These are phyloP conservation scores for Voacanga thouarsii DNA, from an alignment of 257 asterid genomes.

Conservation along the genomic window DNA sequence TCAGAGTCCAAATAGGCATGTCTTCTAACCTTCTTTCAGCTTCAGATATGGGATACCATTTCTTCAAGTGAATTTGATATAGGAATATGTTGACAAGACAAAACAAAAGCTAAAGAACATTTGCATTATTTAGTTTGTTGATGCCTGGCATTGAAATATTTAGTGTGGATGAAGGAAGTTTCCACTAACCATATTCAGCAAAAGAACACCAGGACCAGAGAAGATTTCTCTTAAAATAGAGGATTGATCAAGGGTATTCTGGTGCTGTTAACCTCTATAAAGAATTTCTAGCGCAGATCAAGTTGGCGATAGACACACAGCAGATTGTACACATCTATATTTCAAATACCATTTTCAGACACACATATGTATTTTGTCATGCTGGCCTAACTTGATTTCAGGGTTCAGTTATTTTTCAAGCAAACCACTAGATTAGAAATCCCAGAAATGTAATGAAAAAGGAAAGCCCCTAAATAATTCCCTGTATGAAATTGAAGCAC, in stretches of 20 bases:
- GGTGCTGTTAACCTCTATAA: no score
- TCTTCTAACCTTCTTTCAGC: not conserved
- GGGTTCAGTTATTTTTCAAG: conserved; percentile 20
- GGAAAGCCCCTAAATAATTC: conserved; percentile 30
- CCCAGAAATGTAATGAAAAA: not conserved
- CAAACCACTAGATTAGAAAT: conserved; percentile 29
- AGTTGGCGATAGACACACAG: no score
- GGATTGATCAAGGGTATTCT: not conserved
- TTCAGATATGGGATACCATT: not conserved
- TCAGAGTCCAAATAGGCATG: not conserved
- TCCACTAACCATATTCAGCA: not conserved
- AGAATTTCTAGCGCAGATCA: not conserved
- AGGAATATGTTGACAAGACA: not conserved
- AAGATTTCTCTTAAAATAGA: not conserved
- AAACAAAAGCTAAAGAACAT: not conserved
- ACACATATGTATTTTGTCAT: not conserved
- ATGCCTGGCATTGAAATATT: not conserved
- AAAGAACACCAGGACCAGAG: not conserved
- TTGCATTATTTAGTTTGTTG: not conserved
- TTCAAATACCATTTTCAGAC: not conserved
- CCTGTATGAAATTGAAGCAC: conserved; percentile 33
- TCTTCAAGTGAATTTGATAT: not conserved
- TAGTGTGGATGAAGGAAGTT: not conserved
- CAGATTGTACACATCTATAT: not conserved
- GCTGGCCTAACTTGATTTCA: not conserved